Base-by-base conservation (phyloP, 225 moss, liverwort and hornwort species). In the Pseudoscleropodium purum region DNA sequence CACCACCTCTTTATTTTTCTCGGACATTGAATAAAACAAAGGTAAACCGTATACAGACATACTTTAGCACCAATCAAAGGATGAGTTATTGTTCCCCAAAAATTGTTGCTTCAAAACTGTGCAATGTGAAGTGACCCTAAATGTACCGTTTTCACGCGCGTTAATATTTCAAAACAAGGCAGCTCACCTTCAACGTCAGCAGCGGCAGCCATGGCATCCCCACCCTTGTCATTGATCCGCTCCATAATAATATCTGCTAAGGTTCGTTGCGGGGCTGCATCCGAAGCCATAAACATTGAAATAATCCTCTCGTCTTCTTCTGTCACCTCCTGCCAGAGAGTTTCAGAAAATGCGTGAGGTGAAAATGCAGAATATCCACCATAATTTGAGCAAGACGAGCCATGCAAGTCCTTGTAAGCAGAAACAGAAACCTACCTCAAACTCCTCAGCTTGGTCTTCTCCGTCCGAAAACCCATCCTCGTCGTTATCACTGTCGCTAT, bases 191-290 rank as follows among this genome's bases (percentile, higher is more conserved):
- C 91, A 70, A 64, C 84, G 66, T 95, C 96, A 92, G 89, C 90
- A 77, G 41, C 86, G 75, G 41, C 75, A 78, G 56, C 92, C 79
- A 85, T 91, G 77, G 88, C 87, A 87, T 91, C 94, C 30, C 94
- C 93, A 45, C 94, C 94, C 92, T 96, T 97, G 47, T 96, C 97
- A 79, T 94, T 96, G 77, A 99, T 96, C 24, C 99, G 95, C 86
- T 99, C 96, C 97, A 99, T 97, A 49, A 99, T 97, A 68, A 97
- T 94, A 87, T 99, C 97, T 56, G 97, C 94, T 82, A 97, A 88
- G 61, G 93, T 97, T 77, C 93, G 95, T 87, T 96, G 96, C 31
- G 97, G 99, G 70, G 94, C 93, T 81, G 95, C 87, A 93, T 97
- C 94, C 36, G 95, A 90, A 41, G 95, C 93, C 97, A 97, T 96